Evolutionary conservation across 305 asterid genomes (phyloP).

Genomic region (Solanum hybrid): DNA sequence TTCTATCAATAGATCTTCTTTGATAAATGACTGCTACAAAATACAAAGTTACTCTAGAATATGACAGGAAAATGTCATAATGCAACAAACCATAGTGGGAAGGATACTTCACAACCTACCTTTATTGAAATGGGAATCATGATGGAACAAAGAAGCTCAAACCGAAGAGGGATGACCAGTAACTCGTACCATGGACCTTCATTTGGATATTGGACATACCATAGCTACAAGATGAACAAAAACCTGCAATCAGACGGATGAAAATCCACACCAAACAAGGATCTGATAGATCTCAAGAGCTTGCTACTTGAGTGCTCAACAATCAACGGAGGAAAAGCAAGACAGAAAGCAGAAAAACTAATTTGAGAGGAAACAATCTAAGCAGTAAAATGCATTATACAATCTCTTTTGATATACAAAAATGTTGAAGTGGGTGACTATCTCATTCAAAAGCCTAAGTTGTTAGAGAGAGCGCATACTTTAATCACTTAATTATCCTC

Average conservation of each 20-base stretch:
- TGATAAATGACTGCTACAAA: background rate
- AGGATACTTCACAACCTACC: conserved; percentile 33
- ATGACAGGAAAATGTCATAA: background rate
- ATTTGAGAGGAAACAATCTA: background rate
- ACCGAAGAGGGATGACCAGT: conserved; percentile 91
- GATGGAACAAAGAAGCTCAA: conserved; percentile 96
- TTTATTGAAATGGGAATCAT: conserved; percentile 99
- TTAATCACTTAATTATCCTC: background rate
- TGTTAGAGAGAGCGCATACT: background rate
- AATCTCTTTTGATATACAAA: background rate
- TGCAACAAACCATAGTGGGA: background rate
- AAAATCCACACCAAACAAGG: background rate
- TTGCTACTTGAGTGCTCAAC: background rate
- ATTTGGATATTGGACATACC: conserved; percentile 88
- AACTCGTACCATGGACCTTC: conserved; percentile 99
- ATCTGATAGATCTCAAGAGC: background rate
- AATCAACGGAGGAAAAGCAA: background rate
- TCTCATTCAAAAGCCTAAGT: background rate
- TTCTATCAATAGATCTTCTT: background rate
- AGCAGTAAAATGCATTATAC: background rate
- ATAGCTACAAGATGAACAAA: conserved; percentile 49
- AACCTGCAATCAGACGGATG: conserved; percentile 1
- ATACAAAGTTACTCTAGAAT: background rate
- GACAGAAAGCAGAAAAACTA: background rate
- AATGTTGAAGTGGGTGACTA: background rate